These are phyloP conservation scores for Pestalotiopsis sp. DNA, from an alignment of 2,329 filamentous ascomycete species.

Conservation along the genomic window DNA sequence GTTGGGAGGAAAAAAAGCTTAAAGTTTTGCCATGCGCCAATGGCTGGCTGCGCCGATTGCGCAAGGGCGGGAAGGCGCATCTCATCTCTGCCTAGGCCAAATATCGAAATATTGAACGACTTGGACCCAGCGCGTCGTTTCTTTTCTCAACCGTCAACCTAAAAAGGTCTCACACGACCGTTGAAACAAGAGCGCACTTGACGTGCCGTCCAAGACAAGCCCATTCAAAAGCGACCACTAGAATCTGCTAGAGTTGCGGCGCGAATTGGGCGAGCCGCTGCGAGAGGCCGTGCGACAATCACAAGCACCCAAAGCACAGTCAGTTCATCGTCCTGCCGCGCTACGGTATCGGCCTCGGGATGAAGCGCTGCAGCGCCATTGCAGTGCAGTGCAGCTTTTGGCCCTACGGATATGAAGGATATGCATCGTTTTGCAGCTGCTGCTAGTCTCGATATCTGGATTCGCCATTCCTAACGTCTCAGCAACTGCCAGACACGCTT, in stretches of 20 bases:
- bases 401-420: slow-evolving; percentile 2
- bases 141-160: background rate
- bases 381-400: background rate
- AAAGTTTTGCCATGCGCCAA: background rate
- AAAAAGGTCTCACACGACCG: background rate
- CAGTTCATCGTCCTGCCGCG: background rate
- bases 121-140: background rate
- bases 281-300: background rate
- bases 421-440: background rate
- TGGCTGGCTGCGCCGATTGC: background rate
- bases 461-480: too few relatives aligned
- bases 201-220: background rate
- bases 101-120: background rate
- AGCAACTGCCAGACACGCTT: too few relatives aligned
- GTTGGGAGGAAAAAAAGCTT: background rate
- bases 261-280: background rate
- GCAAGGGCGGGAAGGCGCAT: background rate
- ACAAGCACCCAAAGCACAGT: background rate
- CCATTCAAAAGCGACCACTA: background rate
- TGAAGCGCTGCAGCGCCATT: background rate
- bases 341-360: background rate
- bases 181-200: background rate
- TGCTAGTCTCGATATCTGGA: background rate
- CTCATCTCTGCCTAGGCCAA: background rate
- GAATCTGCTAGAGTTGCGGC: background rate